phyloP scores from a whole-genome alignment of 306 rosid species.

The Heteromeles arbutifolia region DNA sequence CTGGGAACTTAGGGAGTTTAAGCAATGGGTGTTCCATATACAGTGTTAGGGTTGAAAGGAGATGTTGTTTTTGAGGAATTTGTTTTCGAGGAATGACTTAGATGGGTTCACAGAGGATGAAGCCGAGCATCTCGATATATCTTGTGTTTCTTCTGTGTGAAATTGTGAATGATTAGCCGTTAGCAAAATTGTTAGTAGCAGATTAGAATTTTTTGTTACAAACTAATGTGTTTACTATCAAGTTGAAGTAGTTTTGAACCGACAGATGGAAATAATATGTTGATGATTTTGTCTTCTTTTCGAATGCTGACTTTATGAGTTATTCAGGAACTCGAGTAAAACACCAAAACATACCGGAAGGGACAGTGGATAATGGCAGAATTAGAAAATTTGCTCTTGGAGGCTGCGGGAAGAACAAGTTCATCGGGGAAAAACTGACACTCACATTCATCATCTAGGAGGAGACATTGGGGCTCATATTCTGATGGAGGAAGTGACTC shows the following conservation, averaged over 20 bases:
- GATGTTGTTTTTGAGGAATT: not conserved
- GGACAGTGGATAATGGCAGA: conserved; percentile 56
- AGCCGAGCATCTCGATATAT: not conserved
- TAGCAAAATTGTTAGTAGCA: no score
- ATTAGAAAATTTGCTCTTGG: conserved; percentile 72
- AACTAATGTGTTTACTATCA: not conserved
- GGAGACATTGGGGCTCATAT: conserved; percentile 67
- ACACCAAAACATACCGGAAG: not conserved
- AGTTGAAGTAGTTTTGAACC: not conserved
- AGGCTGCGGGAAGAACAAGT: conserved; percentile 92
- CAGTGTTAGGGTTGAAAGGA: no score
- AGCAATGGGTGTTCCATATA: no score
- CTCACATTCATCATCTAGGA: conserved; percentile 48
- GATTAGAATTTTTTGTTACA: not conserved
- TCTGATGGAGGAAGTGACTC: conserved; percentile 87
- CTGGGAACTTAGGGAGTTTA: no score
- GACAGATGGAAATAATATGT: not conserved
- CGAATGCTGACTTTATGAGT: not conserved
- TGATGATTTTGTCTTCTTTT: not conserved
- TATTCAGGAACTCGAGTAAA: conserved; percentile 18
- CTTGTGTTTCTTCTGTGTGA: not conserved
- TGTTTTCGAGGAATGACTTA: not conserved
- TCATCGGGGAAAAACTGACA: conserved; percentile 54
- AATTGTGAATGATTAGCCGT: no score
- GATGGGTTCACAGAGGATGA: not conserved